Evolutionary conservation across 108 stramenopile species (phyloP).

Genomic region (Nitzschia palea): DNA sequence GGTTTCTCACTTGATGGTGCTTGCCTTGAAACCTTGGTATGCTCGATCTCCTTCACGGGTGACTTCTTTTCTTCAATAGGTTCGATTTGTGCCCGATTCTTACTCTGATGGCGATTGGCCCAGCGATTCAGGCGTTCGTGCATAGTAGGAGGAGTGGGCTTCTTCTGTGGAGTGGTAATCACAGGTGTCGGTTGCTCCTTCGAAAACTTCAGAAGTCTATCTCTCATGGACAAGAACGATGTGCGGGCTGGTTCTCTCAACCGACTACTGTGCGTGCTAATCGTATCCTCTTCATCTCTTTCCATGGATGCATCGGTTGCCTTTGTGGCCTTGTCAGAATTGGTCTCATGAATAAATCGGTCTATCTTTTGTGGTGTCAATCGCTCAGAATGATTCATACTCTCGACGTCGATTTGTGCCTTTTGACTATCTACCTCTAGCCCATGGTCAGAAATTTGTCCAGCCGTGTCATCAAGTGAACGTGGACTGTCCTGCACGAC

Average conservation of each 20-base stretch:
- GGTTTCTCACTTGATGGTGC: background rate
- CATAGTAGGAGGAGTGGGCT: slow-evolving; percentile 10
- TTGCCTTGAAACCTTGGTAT: background rate
- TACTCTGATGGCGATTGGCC: slow-evolving; percentile 7
- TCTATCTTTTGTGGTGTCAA: too few species aligned
- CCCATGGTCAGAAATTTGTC: too few species aligned
- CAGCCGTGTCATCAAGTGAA: too few species aligned
- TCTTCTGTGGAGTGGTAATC: background rate
- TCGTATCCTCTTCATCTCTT: slow-evolving; percentile 6
- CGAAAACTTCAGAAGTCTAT: slow-evolving; percentile 8
- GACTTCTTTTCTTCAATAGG: background rate
- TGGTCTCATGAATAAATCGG: background rate
- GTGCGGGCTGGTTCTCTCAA: slow-evolving; percentile 8
- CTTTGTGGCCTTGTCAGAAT: background rate
- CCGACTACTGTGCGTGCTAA: slow-evolving; percentile 12
- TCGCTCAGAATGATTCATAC: too few species aligned
- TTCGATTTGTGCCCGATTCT: slow-evolving; percentile 1
- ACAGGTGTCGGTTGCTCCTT: background rate
- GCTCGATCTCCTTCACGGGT: background rate
- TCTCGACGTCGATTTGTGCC: too few species aligned
- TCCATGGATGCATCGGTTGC: slow-evolving; percentile 12
- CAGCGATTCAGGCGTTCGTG: slow-evolving; percentile 14
- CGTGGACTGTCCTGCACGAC: too few species aligned
- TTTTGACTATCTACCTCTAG: too few species aligned
- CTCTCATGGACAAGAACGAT: slow-evolving; percentile 5